Conservation (phyloP, 75 land plant genomes). For the Larix kaempferi region DNA sequence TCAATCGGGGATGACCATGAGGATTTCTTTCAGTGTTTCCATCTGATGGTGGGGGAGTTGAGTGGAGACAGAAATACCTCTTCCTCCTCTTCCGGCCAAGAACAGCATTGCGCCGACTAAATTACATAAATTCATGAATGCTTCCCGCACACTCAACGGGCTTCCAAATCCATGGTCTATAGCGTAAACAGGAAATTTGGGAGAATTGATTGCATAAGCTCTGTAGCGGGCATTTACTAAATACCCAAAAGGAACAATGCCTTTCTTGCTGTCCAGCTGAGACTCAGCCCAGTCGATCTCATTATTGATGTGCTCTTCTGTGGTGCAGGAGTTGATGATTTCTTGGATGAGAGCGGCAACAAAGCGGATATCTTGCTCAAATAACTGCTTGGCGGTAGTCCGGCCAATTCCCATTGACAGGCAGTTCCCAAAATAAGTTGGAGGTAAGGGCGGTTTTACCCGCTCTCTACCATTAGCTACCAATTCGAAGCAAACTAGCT, state of each 20-base stretch:
- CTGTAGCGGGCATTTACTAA: neutral
- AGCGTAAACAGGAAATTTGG: constrained; percentile 28
- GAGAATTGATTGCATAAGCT: constrained; percentile 28
- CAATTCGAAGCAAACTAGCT: neutral
- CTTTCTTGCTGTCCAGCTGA: constrained; percentile 9
- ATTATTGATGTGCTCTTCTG: neutral
- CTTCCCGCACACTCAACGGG: constrained; percentile 23
- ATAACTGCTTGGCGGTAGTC: neutral
- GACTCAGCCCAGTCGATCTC: neutral
- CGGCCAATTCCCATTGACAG: constrained; percentile 2
- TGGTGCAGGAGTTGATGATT: neutral
- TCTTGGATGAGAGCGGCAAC: neutral
- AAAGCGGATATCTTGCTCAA: neutral
- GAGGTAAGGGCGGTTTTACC: constrained; percentile 23
- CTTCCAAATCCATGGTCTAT: constrained; percentile 46
- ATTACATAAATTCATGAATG: constrained; percentile 5
- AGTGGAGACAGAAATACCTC: constrained; percentile 30
- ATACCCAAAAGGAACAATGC: constrained; percentile 2
- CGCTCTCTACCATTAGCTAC: constrained; percentile 22
- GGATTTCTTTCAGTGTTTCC: neutral
- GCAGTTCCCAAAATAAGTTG: constrained; percentile 51
- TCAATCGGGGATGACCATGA: too few species aligned
- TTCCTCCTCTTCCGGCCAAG: constrained; percentile 16
- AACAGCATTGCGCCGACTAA: constrained; percentile 17
- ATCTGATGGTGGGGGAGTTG: constrained; percentile 28